Base-by-base conservation (phyloP, 1,284 basidiomycete genomes). In the Austroboletus niveus region DNA sequence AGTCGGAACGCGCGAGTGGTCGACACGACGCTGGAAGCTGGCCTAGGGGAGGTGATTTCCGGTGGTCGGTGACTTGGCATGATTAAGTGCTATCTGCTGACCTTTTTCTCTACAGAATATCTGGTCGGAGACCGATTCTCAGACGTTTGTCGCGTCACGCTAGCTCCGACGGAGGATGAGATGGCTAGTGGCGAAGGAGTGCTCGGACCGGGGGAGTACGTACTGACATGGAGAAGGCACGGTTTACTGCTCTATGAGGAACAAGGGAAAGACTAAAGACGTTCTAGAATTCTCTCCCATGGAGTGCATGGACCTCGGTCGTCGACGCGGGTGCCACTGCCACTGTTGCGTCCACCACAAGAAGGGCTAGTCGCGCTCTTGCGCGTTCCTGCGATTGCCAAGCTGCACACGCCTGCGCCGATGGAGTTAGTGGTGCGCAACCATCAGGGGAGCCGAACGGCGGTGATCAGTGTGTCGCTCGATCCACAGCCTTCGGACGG, bases 141-240 rank as follows among this genome's bases (percentile, higher is more conserved):
- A 32, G 75, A 82, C 29, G 59, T 77, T 11, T 83, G 81, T 57
- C 75, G 76, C 9, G 68, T 89, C 31, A 73, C 74, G 42, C 61
- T 84, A 52, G 64, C 73, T 4, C 57, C 70, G 15, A 69, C 69
- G 20, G 79, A 79, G 20, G 75, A 76, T n/a, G 61, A 70, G 17
- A 61, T 69, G 17, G 54, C 56, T 20, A 64, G 66, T 10, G 64
- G 69, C 14, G 66, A 70, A 9, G 58, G 63, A 8, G 69, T 81
- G 47, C 62, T 70, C 8, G 75, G 76, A 12, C 80, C 81, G 0
- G 88, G 84, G 1, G 71, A 72, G 50, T 86, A 87, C 58, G 72
- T 77, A 36, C 64, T 92, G 27, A 69, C 63, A 8, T 93, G 90
- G 90, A 73, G 78, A 69, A 81, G 87, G 89, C 85, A 60, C 42